These are phyloP conservation scores for Aspergillus aculeatus DNA, from an alignment of 2,329 filamentous ascomycete genomes.

Conservation along the genomic window DNA sequence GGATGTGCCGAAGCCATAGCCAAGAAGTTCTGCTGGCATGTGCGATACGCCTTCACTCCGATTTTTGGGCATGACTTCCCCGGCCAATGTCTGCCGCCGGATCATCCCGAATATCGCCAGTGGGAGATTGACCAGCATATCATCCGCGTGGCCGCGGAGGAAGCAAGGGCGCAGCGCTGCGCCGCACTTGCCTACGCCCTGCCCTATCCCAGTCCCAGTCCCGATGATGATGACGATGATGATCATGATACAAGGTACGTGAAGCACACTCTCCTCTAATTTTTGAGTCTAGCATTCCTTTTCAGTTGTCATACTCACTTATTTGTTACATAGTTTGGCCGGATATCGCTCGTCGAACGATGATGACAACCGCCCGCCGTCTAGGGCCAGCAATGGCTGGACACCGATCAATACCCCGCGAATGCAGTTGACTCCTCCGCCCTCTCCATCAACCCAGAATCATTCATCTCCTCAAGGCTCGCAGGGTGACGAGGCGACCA, in stretches of 20 bases:
- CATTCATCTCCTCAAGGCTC: too few species aligned
- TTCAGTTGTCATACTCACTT: too few species aligned
- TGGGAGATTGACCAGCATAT: slow-evolving; percentile 65
- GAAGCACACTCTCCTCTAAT: too few species aligned
- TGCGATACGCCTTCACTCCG: slow-evolving; percentile 82
- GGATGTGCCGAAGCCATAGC: slow-evolving; percentile 82
- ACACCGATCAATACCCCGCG: too few species aligned
- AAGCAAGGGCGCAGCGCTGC: slow-evolving; percentile 32
- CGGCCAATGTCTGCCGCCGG: slow-evolving; percentile 63
- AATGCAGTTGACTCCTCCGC: too few species aligned
- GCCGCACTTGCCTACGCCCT: slow-evolving; percentile 26
- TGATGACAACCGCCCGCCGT: too few species aligned
- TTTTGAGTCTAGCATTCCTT: too few species aligned
- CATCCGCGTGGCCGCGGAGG: slow-evolving; percentile 51
- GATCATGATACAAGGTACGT: not conserved
- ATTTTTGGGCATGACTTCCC: slow-evolving; percentile 86
- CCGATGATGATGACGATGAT: not conserved
- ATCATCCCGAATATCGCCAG: slow-evolving; percentile 61
- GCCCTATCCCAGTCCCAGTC: not conserved
- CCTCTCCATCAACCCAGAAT: too few species aligned
- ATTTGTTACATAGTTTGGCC: too few species aligned
- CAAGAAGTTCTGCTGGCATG: slow-evolving; percentile 81
- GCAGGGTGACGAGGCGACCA: too few species aligned
- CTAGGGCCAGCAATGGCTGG: too few species aligned
- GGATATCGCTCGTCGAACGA: too few species aligned